Base-by-base conservation (phyloP, 176 grass and related monocot species). In the Elaeis guineensis region DNA sequence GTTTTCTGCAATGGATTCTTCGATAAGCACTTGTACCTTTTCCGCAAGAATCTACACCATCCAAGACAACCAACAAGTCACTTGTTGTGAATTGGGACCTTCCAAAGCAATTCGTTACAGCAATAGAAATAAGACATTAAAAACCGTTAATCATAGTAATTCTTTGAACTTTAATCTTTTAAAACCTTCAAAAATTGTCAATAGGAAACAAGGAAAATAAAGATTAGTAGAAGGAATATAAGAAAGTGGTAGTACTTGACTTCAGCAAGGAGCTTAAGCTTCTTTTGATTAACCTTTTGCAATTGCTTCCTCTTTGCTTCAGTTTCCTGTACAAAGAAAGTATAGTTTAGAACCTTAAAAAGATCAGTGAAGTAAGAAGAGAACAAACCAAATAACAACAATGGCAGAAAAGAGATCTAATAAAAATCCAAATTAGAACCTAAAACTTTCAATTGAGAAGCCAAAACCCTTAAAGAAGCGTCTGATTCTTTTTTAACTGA, bases 181-280 rank as follows among this genome's bases (percentile, higher is more conserved):
- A 14, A 44, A 44, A 44, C 11, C 35, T 44, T 14, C 35, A 55
- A 44, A 18, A 63, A 16, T 35, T 63, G 32, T 24, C 15, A 20
- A 11, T 67, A 20, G 30, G 52, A 54, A 7, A 19, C 0, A 20
- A 16, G 29, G 25, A 67, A 35, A 20, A 1, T 1, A 15, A 21
- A 17, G 55, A 35, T 30, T 3, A 30, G 16, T 4, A 20, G 5
- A 25, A 26, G 18, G 12, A 28, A 20, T 17, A 8, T 7, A 1
- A 44, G 51, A 2, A 16, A 19, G 25, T 5, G 52, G 3, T 5
- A 55, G 20, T 68, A 68, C 65, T 68, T 56, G 65, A 68, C 65
- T 68, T 68, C 65, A 68, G 17, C 52, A 25, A 21, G 17, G 26
- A 68, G 65, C 19, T 25, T 68, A 26, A 35, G 25, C 26, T 68